A percentile compares a stretch with the other conserved stretches of the same genome.
These are phyloP conservation scores for Tilletia setariae DNA, from an alignment of 1,284 basidiomycete species.

Conservation along the genomic window DNA sequence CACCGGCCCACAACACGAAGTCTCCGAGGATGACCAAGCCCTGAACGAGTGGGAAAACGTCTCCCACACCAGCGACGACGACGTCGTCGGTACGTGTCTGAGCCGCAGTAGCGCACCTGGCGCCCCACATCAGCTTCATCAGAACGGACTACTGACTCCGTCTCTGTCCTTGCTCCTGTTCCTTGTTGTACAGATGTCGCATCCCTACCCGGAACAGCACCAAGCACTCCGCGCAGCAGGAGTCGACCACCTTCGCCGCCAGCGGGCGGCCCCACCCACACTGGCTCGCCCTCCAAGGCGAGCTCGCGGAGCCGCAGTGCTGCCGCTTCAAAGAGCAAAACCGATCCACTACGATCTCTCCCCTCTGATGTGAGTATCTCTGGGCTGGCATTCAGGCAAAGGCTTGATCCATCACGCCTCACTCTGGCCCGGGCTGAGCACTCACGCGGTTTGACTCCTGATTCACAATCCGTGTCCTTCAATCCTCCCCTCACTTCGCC, in stretches of 20 bases:
- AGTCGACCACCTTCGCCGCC: constrained; percentile 1
- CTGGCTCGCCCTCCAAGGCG: not conserved
- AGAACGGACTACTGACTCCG: not conserved
- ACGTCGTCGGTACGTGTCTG: not conserved
- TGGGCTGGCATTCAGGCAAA: too few relatives aligned
- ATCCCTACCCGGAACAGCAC: constrained; percentile 1
- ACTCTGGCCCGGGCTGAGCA: too few relatives aligned
- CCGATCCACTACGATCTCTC: constrained; percentile 39
- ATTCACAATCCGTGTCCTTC: constrained; percentile 1
- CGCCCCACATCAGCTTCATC: too few relatives aligned
- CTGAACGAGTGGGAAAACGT: constrained; percentile 7
- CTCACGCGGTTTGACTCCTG: too few relatives aligned
- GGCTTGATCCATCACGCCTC: too few relatives aligned
- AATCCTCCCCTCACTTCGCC: not conserved
- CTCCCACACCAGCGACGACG: constrained; percentile 9
- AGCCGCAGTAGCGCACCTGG: too few relatives aligned
- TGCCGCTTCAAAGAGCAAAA: constrained; percentile 26
- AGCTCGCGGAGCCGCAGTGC: not conserved
- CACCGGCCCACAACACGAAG: not conserved
- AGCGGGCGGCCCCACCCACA: not conserved
- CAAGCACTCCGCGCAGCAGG: not conserved
- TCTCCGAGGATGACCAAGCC: not conserved
- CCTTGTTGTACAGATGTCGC: not conserved
- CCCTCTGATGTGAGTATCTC: constrained; percentile 28
- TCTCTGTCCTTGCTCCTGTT: not conserved